Conservation (phyloP, 2,329 filamentous ascomycete species). For the Trichoderma semiorbis region DNA sequence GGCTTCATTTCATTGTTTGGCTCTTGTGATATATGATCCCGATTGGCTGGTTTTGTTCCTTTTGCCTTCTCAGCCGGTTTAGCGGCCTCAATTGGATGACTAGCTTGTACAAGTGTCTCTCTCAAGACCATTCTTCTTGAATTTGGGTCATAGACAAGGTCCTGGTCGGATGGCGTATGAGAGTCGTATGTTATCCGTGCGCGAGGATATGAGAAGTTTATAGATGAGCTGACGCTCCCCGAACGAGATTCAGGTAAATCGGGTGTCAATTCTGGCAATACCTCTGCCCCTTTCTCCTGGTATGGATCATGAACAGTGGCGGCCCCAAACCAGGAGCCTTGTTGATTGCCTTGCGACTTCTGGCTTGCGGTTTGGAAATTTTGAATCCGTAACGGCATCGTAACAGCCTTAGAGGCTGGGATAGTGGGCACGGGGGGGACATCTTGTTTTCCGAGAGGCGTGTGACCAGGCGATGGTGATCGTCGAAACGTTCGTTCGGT, state of each 20-base stretch:
- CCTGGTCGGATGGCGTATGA: constrained; percentile 34
- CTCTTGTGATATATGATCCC: neutral
- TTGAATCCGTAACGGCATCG: constrained; percentile 44
- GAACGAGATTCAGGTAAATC: constrained; percentile 35
- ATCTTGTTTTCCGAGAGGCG: constrained; percentile 39
- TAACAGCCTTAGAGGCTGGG: constrained; percentile 39
- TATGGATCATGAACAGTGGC: constrained; percentile 41
- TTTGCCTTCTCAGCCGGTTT: constrained; percentile 17
- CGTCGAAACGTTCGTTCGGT: constrained; percentile 83
- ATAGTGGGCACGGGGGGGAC: constrained; percentile 74
- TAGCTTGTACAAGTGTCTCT: constrained; percentile 37
- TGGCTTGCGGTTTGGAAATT: constrained; percentile 54
- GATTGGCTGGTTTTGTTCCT: neutral
- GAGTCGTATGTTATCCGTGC: constrained; percentile 36
- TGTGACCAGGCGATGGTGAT: constrained; percentile 61
- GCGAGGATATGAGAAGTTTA: constrained; percentile 59
- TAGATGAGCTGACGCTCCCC: constrained; percentile 49
- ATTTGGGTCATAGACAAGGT: constrained; percentile 62
- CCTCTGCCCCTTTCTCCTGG: constrained; percentile 44
- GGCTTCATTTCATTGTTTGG: neutral
- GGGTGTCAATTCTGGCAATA: constrained; percentile 31
- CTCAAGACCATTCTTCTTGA: constrained; percentile 59
- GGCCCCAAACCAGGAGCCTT: constrained; percentile 48
- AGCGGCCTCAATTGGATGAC: neutral
- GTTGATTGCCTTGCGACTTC: constrained; percentile 41